Conservation (phyloP, 345 rosid species). For the Aurinia saxatilis region DNA sequence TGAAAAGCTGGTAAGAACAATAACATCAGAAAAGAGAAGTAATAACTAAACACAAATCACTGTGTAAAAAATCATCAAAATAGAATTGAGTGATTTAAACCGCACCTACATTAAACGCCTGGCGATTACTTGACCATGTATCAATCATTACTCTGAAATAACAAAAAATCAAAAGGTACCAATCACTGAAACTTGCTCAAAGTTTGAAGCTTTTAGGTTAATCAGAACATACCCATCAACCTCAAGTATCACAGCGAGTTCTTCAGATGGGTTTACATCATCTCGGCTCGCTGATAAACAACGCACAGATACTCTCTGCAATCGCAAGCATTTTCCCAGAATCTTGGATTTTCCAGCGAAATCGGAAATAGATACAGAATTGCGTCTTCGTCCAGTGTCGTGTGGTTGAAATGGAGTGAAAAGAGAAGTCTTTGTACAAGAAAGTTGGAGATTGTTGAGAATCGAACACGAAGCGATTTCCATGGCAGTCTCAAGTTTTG, state of each 20-base stretch:
- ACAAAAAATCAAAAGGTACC: background rate
- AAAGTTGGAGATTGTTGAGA: slow-evolving; percentile 27
- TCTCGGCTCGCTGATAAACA: slow-evolving; percentile 31
- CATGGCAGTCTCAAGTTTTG: slow-evolving; percentile 17
- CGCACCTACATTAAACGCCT: slow-evolving; percentile 77
- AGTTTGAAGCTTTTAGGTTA: slow-evolving; percentile 3
- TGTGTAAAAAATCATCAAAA: background rate
- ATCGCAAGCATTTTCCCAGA: slow-evolving; percentile 24
- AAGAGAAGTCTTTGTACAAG: slow-evolving; percentile 14
- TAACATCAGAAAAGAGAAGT: slow-evolving; percentile 3
- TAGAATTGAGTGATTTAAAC: slow-evolving; percentile 13
- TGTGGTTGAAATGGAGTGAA: slow-evolving; percentile 11
- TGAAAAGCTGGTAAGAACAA: slow-evolving; percentile 53
- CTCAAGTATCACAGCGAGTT: slow-evolving; percentile 74
- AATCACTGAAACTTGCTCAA: background rate
- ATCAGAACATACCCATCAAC: slow-evolving; percentile 68
- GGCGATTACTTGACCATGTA: slow-evolving; percentile 76
- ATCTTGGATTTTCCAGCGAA: slow-evolving; percentile 21
- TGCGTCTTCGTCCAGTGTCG: slow-evolving; percentile 11
- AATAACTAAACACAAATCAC: background rate
- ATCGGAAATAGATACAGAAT: slow-evolving; percentile 19
- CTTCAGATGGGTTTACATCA: slow-evolving; percentile 37
- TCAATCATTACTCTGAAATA: slow-evolving; percentile 68
- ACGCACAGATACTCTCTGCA: slow-evolving; percentile 33
- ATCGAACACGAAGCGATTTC: slow-evolving; percentile 37